Conservation (phyloP, 1,284 basidiomycete genomes). For the Grifola frondosa region DNA sequence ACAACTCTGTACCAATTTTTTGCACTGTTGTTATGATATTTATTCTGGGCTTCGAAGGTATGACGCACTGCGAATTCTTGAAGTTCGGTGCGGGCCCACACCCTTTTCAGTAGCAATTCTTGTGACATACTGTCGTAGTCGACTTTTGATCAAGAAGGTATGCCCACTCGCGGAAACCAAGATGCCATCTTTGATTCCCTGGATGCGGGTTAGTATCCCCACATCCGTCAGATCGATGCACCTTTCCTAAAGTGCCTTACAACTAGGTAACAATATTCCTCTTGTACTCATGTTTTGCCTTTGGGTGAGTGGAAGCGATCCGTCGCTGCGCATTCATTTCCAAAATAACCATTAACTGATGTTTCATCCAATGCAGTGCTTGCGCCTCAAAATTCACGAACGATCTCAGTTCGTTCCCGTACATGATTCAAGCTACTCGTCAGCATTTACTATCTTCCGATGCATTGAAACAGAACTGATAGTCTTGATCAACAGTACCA, state of each 20-base stretch:
- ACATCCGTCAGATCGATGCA: not conserved
- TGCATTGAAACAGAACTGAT: not conserved
- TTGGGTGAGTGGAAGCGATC: constrained; percentile 10
- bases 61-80: constrained; percentile 3
- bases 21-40: constrained; percentile 41
- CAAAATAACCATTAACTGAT: not conserved
- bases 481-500: constrained; percentile 36
- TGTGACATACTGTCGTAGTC: constrained; percentile 35
- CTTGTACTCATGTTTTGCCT: constrained; percentile 14
- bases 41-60: constrained; percentile 48
- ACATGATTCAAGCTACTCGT: constrained; percentile 54
- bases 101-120: constrained; percentile 34
- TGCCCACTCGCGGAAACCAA: constrained; percentile 43
- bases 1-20: constrained; percentile 44
- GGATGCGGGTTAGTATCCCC: constrained; percentile 23
- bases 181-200: constrained; percentile 32
- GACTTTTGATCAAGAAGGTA: constrained; percentile 35
- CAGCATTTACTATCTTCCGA: constrained; percentile 20
- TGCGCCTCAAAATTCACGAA: constrained; percentile 43
- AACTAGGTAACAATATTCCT: constrained; percentile 35
- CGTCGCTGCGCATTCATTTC: not conserved
- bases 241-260: not conserved
- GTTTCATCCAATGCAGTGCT: constrained; percentile 27
- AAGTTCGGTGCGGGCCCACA: no score
- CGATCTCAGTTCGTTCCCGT: constrained; percentile 36